Percentiles rank a stretch among this genome's conserved stretches.
Evolutionary conservation across 176 grass and related monocot genomes (phyloP).

Genomic region (Metroxylon sagu): DNA sequence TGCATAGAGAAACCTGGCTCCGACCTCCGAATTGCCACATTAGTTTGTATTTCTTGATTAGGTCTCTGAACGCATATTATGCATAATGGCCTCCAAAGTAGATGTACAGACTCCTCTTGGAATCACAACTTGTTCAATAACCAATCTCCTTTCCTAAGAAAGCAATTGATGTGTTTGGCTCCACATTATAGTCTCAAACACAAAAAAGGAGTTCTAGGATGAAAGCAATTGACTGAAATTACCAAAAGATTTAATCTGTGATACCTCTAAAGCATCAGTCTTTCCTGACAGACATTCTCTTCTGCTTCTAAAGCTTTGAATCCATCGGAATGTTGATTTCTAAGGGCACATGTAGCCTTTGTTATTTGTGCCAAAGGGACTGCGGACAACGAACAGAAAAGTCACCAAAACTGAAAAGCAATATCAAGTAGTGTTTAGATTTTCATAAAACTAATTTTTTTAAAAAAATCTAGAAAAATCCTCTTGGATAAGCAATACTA

Average conservation of each 20-base stretch:
- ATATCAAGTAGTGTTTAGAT: background rate
- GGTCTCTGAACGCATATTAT: slow-evolving; percentile 54
- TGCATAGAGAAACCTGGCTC: slow-evolving; percentile 30
- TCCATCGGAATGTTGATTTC: slow-evolving; percentile 33
- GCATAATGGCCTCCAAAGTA: slow-evolving; percentile 41
- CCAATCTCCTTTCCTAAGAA: slow-evolving; percentile 65
- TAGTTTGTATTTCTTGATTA: slow-evolving; percentile 19
- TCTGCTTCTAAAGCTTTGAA: slow-evolving; percentile 29
- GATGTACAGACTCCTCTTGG: slow-evolving; percentile 51
- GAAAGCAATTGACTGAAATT: too few relatives aligned
- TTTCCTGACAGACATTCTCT: slow-evolving; percentile 39
- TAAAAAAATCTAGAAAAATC: background rate
- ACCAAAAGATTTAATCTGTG: background rate
- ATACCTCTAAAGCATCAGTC: slow-evolving; percentile 82
- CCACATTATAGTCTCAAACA: too few relatives aligned
- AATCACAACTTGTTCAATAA: slow-evolving; percentile 73
- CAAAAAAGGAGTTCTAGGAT: too few relatives aligned
- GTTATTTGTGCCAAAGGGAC: slow-evolving; percentile 63
- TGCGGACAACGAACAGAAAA: slow-evolving; percentile 25
- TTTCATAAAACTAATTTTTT: slow-evolving; percentile 1
- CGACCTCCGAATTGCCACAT: slow-evolving; percentile 41
- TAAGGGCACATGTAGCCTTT: slow-evolving; percentile 53
- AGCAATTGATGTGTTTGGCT: background rate
- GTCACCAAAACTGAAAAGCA: background rate
- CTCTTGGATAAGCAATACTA: slow-evolving; percentile 7